Percentiles rank a stretch among this genome's conserved stretches.
Conservation (phyloP, 495 filamentous ascomycete genomes). For the Patellaria atrata region DNA sequence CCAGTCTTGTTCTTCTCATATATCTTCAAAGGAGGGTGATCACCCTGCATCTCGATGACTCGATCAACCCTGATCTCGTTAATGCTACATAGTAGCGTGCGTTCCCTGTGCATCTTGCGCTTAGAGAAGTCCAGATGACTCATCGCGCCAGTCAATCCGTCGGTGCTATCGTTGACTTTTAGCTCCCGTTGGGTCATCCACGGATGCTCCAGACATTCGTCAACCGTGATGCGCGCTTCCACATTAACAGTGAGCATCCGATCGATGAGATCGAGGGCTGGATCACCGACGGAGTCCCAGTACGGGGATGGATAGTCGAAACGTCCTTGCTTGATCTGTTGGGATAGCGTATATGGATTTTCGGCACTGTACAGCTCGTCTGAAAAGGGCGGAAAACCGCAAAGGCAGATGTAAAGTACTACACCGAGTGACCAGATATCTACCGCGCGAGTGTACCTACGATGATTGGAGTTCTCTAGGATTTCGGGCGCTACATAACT, state of each 20-base stretch:
- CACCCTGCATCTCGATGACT: constrained; percentile 38
- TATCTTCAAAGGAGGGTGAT: constrained; percentile 52
- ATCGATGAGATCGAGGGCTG: constrained; percentile 87
- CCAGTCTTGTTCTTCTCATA: constrained; percentile 51
- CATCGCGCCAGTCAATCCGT: constrained; percentile 73
- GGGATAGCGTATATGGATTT: constrained; percentile 72
- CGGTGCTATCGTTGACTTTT: constrained; percentile 68
- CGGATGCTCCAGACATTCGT: constrained; percentile 81
- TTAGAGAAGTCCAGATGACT: constrained; percentile 70
- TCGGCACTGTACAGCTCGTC: constrained; percentile 71
- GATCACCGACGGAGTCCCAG: constrained; percentile 87
- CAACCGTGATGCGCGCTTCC: constrained; percentile 69
- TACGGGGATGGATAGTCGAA: constrained; percentile 97
- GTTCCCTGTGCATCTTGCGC: constrained; percentile 62
- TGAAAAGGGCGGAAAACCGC: constrained; percentile 93
- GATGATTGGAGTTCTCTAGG: constrained; percentile 55
- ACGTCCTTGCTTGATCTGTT: constrained; percentile 76
- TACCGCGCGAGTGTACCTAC: constrained; percentile 87
- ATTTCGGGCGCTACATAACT: constrained; percentile 93
- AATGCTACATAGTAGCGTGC: constrained; percentile 69
- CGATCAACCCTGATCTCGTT: constrained; percentile 61
- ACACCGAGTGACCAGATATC: constrained; percentile 97
- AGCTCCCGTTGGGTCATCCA: constrained; percentile 50
- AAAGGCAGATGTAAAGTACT: constrained; percentile 97
- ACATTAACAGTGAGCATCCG: constrained; percentile 83